Conservation (phyloP, 352 stramenopile genomes). For the Phytophthora hibernalis region DNA sequence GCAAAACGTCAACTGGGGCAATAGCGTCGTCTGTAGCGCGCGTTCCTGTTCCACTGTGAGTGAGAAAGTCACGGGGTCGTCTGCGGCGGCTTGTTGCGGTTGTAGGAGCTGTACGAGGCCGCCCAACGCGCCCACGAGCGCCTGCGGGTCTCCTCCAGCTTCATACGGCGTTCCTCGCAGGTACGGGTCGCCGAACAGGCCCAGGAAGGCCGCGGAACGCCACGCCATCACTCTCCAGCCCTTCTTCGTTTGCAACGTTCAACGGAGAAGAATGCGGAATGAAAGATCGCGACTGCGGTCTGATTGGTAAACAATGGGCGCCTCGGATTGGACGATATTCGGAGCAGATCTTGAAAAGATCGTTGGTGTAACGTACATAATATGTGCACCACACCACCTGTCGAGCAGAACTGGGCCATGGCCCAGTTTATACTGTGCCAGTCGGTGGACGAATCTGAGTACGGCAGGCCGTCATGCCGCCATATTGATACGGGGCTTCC, state of each 20-base stretch:
- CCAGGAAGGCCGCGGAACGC: constrained; percentile 71
- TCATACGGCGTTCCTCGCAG: constrained; percentile 82
- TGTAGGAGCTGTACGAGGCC: constrained; percentile 53
- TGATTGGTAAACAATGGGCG: constrained; percentile 6
- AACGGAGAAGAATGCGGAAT: constrained; percentile 33
- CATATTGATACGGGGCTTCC: constrained; percentile 4
- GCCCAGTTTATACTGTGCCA: background rate
- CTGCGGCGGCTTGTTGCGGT: constrained; percentile 17
- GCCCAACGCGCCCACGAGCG: constrained; percentile 58
- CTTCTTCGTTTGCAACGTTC: constrained; percentile 13
- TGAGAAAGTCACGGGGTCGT: constrained; percentile 56
- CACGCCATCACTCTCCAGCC: constrained; percentile 48
- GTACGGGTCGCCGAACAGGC: constrained; percentile 83
- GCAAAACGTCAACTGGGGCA: constrained; percentile 66
- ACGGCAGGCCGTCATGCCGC: background rate
- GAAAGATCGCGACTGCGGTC: constrained; percentile 18
- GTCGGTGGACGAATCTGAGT: constrained; percentile 14
- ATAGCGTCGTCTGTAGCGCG: constrained; percentile 54
- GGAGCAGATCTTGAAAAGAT: constrained; percentile 8
- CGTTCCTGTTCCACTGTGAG: constrained; percentile 57
- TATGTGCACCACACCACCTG: background rate
- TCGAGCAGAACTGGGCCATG: background rate
- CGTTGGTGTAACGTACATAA: background rate
- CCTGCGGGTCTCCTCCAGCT: constrained; percentile 71
- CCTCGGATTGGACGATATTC: constrained; percentile 11